These are phyloP conservation scores for Dentiscutata heterogama DNA, from an alignment of 371 early-diverging fungal genomes.

Conservation along the genomic window DNA sequence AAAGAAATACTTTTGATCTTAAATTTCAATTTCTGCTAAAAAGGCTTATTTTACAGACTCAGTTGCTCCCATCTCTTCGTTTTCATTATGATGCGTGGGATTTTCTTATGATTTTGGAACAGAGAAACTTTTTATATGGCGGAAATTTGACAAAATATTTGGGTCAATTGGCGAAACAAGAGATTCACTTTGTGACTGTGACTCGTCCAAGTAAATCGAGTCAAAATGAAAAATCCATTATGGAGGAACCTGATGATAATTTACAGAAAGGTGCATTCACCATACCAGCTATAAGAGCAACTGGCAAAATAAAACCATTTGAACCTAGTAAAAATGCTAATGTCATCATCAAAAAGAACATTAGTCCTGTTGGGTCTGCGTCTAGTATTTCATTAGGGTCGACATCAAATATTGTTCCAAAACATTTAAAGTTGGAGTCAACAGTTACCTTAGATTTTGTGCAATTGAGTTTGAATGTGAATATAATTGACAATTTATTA, in stretches of 20 bases:
- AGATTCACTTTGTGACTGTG: conserved; percentile 64
- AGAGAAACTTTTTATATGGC: conserved; percentile 48
- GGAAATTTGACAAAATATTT: conserved; percentile 50
- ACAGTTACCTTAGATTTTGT: conserved; percentile 73
- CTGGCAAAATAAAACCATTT: conserved; percentile 61
- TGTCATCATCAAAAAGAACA: not conserved
- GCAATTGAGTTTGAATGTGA: conserved; percentile 72
- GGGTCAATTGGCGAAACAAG: conserved; percentile 67
- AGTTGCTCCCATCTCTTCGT: conserved; percentile 74
- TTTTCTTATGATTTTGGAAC: conserved; percentile 66
- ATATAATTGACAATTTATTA: conserved; percentile 79
- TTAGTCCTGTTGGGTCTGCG: not conserved
- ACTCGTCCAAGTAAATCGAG: conserved; percentile 52
- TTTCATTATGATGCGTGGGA: conserved; percentile 70
- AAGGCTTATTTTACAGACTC: conserved; percentile 67
- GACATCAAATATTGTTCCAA: conserved; percentile 34
- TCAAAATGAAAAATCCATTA: conserved; percentile 33
- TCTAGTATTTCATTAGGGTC: not conserved
- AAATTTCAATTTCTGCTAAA: conserved; percentile 74
- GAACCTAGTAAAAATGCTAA: conserved; percentile 48
- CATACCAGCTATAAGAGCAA: conserved; percentile 69
- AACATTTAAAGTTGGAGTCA: conserved; percentile 60
- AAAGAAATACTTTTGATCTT: conserved; percentile 57
- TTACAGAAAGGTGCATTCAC: conserved; percentile 62
- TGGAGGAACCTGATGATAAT: conserved; percentile 47